Evolutionary conservation across 2,329 filamentous ascomycete species (phyloP).

Genomic region (Fusarium robinianum): DNA sequence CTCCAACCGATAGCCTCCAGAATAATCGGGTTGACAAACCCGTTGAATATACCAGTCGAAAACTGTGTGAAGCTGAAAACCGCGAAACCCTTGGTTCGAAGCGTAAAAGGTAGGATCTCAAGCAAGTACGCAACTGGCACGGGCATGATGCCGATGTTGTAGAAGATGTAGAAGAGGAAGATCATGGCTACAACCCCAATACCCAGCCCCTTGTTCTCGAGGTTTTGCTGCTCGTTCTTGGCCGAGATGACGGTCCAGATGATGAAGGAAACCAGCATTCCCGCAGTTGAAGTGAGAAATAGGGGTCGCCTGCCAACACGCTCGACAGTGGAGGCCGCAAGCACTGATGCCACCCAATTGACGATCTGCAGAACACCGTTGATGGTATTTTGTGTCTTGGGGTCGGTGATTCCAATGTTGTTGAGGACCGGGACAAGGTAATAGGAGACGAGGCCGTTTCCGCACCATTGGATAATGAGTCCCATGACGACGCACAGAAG

Average conservation of each 20-base stretch:
- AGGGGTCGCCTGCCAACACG: constrained; percentile 13
- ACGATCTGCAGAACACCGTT: constrained; percentile 45
- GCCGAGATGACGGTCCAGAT: constrained; percentile 41
- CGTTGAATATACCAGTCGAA: constrained; percentile 7
- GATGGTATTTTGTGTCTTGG: constrained; percentile 45
- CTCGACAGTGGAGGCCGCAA: constrained; percentile 33
- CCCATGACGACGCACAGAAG: constrained; percentile 24
- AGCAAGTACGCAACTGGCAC: constrained; percentile 53
- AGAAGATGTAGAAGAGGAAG: constrained; percentile 44
- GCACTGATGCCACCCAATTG: constrained; percentile 39
- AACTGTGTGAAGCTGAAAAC: constrained; percentile 19
- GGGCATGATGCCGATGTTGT: constrained; percentile 58
- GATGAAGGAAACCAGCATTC: constrained; percentile 41
- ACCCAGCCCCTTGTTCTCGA: constrained; percentile 29
- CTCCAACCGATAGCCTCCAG: constrained; percentile 10
- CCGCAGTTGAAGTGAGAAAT: constrained; percentile 9
- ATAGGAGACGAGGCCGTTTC: constrained; percentile 41
- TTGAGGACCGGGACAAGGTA: constrained; percentile 44
- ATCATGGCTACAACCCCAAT: constrained; percentile 40
- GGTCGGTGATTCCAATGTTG: constrained; percentile 43
- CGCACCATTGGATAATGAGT: constrained; percentile 30
- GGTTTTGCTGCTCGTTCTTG: constrained; percentile 24
- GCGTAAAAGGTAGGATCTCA: constrained; percentile 56
- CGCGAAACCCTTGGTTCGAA: constrained; percentile 54
- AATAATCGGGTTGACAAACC: constrained; percentile 8